A percentile compares a stretch with the other conserved stretches of the same genome.
Evolutionary conservation across 2,329 filamentous ascomycete genomes (phyloP).

Genomic region (Eutypella sp.): DNA sequence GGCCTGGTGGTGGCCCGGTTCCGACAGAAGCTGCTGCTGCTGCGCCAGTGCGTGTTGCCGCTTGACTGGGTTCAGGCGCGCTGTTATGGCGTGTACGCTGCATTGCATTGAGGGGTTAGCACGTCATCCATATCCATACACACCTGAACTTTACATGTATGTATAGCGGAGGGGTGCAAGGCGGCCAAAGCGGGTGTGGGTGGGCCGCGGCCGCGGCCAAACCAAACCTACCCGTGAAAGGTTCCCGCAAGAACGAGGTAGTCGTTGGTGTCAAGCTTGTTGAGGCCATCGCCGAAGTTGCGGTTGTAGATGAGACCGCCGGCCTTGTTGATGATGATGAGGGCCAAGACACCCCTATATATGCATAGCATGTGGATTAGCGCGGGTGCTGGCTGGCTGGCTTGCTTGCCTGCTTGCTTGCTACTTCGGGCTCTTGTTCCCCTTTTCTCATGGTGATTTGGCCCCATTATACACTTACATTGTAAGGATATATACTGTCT

Average conservation of each 20-base stretch:
- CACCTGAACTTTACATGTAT: too few relatives aligned
- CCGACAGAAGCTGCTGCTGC: conserved; percentile 18
- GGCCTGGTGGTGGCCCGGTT: conserved; percentile 17
- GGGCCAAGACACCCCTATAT: conserved; percentile 82
- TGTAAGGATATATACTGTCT: background rate
- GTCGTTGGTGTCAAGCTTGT: conserved; percentile 90
- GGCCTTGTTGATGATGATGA: conserved; percentile 98
- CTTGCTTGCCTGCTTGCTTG: background rate
- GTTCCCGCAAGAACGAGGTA: conserved; percentile 95
- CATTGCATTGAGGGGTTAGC: too few relatives aligned
- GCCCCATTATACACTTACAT: conserved; percentile 1
- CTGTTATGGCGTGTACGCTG: conserved; percentile 67
- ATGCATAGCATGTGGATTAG: background rate
- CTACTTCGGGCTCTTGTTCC: too few relatives aligned
- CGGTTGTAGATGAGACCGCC: conserved; percentile 95
- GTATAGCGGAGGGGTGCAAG: too few relatives aligned
- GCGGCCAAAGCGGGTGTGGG: conserved; percentile 24
- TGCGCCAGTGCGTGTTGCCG: conserved; percentile 12
- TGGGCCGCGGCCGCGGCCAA: too few relatives aligned
- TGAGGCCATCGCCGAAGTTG: conserved; percentile 81
- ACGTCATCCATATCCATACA: too few relatives aligned
- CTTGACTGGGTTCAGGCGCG: conserved; percentile 55
- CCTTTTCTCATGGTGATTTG: too few relatives aligned
- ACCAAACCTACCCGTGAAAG: conserved; percentile 89
- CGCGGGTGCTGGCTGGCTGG: conserved; percentile 4